Conservation (phyloP, 139 green algal species). For the Gonium pectorale region DNA sequence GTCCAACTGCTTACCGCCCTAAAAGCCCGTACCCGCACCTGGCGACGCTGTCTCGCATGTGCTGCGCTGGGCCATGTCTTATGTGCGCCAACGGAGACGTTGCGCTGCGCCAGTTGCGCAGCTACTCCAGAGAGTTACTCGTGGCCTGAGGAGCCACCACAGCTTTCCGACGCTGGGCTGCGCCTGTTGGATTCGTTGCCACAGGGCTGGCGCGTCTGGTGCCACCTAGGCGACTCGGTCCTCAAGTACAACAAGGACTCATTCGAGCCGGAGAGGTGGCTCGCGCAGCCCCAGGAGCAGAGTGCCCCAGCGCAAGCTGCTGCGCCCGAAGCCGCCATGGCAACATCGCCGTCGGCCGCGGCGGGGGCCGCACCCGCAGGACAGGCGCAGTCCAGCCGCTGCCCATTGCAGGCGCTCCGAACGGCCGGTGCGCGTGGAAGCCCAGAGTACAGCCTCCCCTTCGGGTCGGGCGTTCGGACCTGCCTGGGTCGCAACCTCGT, state of each 20-base stretch:
- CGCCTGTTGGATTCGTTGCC: neutral
- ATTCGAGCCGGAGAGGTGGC: slow-evolving; percentile 7
- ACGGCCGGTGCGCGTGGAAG: neutral
- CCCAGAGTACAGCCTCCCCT: slow-evolving; percentile 9
- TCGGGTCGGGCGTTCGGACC: slow-evolving; percentile 15
- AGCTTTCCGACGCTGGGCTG: too few relatives aligned
- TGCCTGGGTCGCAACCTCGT: slow-evolving; percentile 25
- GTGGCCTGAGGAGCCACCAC: too few relatives aligned
- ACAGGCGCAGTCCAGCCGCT: neutral
- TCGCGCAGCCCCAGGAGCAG: neutral
- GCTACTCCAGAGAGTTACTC: too few relatives aligned
- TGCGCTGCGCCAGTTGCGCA: too few relatives aligned
- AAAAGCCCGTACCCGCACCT: too few relatives aligned
- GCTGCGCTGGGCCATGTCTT: too few relatives aligned
- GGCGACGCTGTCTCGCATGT: too few relatives aligned
- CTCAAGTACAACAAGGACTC: slow-evolving; percentile 33
- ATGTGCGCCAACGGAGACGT: too few relatives aligned
- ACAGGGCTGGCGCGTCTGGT: slow-evolving; percentile 40
- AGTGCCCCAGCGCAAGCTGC: slow-evolving; percentile 3
- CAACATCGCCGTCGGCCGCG: neutral
- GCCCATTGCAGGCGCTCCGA: neutral
- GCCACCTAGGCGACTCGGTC: slow-evolving; percentile 23
- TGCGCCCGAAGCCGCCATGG: neutral
- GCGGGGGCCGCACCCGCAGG: neutral
- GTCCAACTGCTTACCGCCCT: too few relatives aligned